Conservation (phyloP, 202 grass and related monocot species). For the Dendrocalamus latiflorus region DNA sequence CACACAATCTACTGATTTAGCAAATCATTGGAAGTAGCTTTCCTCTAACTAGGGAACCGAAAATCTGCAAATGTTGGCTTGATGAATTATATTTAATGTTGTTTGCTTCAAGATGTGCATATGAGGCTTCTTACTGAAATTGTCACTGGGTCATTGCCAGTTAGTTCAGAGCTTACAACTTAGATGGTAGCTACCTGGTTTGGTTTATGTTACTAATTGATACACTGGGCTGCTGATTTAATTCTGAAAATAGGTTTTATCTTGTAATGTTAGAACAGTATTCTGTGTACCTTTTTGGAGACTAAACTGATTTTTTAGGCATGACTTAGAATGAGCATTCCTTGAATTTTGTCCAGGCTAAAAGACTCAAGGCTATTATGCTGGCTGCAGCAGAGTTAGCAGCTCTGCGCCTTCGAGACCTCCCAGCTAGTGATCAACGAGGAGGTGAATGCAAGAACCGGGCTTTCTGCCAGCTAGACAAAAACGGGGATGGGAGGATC, state of each 20-base stretch:
- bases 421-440: conserved; percentile 39
- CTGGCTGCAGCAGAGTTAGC: conserved; percentile 78
- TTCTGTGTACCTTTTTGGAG: background rate
- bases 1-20: background rate
- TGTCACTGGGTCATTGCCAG: background rate
- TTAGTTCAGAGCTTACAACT: conserved; percentile 2
- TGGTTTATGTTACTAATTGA: background rate
- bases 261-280: background rate
- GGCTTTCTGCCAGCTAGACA: conserved; percentile 70
- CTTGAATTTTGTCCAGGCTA: conserved; percentile 45
- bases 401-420: conserved; percentile 68
- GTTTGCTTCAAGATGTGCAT: background rate
- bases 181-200: background rate
- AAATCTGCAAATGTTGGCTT: background rate
- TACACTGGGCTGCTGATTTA: background rate
- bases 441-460: conserved; percentile 43
- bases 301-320: background rate
- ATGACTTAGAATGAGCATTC: conserved; percentile 17
- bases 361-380: conserved; percentile 74
- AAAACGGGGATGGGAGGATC: conserved; percentile 85
- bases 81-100: background rate
- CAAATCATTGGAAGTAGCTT: background rate
- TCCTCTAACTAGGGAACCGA: background rate
- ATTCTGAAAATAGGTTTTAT: background rate
- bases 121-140: background rate